phyloP scores from a whole-genome alignment of 2,329 filamentous ascomycete genomes.

The Arthrobotrys musiformis region DNA sequence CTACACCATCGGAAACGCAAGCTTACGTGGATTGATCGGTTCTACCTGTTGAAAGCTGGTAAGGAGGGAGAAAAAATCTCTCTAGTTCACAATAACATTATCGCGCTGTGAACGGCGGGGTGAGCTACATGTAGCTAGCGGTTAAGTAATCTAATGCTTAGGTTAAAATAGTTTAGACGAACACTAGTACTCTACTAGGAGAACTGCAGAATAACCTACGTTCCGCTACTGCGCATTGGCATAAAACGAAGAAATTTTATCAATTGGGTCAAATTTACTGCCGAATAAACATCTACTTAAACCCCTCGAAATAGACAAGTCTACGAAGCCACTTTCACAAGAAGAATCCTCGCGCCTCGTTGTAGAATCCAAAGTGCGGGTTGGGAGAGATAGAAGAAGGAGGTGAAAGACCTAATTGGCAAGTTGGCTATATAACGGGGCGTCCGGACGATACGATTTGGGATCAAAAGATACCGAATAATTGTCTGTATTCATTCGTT shows the following conservation, averaged over 20 bases:
- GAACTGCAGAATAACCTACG: background rate
- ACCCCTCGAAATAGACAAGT: conserved; percentile 32
- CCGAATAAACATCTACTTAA: conserved; percentile 40
- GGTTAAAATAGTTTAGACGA: conserved; percentile 1
- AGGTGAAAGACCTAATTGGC: too few relatives aligned
- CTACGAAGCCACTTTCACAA: conserved; percentile 23
- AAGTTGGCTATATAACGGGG: conserved; percentile 22
- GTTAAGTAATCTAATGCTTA: background rate
- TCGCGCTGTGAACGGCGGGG: too few relatives aligned
- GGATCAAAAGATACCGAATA: conserved; percentile 30
- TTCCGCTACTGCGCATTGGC: background rate
- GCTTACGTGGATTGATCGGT: background rate
- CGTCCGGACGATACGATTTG: conserved; percentile 41
- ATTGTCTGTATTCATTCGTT: conserved; percentile 50
- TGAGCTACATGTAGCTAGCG: background rate
- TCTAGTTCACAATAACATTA: too few relatives aligned
- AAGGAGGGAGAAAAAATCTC: background rate
- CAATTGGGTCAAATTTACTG: background rate
- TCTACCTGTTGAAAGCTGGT: background rate
- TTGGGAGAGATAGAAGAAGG: background rate
- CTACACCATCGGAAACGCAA: background rate
- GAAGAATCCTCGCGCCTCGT: conserved; percentile 29
- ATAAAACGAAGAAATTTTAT: background rate
- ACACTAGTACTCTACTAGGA: background rate
- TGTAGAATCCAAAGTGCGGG: conserved; percentile 15